These are phyloP conservation scores for Erythrophleum fordii DNA, from an alignment of 306 rosid genomes.

Conservation along the genomic window DNA sequence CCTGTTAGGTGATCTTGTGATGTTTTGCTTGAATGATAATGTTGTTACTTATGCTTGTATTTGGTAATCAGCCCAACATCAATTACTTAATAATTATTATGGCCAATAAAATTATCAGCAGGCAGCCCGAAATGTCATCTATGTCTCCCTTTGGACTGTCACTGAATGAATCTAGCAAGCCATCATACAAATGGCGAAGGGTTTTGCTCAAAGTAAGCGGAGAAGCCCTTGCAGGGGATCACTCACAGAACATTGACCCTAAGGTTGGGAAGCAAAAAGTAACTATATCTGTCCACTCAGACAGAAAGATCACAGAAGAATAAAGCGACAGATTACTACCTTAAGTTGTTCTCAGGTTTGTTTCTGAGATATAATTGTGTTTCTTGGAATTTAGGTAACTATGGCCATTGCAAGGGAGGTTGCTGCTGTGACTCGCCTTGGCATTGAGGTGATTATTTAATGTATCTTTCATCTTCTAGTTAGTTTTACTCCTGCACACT, in stretches of 20 bases:
- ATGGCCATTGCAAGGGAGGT: conserved; percentile 98
- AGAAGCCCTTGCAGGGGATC: conserved; percentile 98
- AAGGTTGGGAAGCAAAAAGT: conserved; percentile 57
- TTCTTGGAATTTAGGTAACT: conserved; percentile 57
- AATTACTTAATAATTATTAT: conserved; percentile 17
- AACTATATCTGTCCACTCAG: not conserved
- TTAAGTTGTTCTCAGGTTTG: conserved; percentile 25
- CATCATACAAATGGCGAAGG: conserved; percentile 79
- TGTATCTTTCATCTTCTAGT: not conserved
- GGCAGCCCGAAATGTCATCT: conserved; percentile 62
- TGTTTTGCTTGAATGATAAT: not conserved
- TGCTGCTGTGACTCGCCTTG: conserved; percentile 92
- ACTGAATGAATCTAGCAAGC: conserved; percentile 57
- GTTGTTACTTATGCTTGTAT: not conserved
- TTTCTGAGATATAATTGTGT: conserved; percentile 22
- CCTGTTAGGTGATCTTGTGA: not conserved
- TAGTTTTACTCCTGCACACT: not conserved
- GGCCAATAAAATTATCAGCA: conserved; percentile 15
- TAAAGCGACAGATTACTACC: not conserved
- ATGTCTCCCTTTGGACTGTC: conserved; percentile 59
- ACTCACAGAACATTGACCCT: conserved; percentile 85
- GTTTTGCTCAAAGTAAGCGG: conserved; percentile 98
- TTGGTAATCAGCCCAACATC: not conserved
- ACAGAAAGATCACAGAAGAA: not conserved
- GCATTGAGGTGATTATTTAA: conserved; percentile 76